phyloP scores from a whole-genome alignment of 768 basidiomycete species.

The Amylocystis lapponica region DNA sequence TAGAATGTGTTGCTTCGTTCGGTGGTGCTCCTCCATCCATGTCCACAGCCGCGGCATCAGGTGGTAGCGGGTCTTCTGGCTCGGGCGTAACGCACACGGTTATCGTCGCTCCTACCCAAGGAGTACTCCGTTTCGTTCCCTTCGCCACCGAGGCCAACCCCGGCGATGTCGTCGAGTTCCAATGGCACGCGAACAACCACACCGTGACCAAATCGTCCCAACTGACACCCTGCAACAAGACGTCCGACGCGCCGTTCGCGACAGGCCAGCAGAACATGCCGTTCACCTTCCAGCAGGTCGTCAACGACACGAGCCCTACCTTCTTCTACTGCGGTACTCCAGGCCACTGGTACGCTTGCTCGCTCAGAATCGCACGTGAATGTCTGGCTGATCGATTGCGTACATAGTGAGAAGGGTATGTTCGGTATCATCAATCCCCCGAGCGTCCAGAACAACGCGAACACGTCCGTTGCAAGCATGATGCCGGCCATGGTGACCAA shows the following conservation, averaged over 20 bases:
- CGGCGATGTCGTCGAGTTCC: constrained; percentile 71
- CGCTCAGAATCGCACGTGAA: no score
- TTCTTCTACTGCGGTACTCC: constrained; percentile 74
- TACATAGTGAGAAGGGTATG: constrained; percentile 60
- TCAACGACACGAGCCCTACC: constrained; percentile 68
- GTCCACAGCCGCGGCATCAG: constrained; percentile 12
- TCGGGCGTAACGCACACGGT: constrained; percentile 65
- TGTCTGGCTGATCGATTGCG: not conserved
- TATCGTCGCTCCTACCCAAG: constrained; percentile 72
- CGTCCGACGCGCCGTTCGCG: constrained; percentile 49
- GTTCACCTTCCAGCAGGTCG: constrained; percentile 64
- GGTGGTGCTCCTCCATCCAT: constrained; percentile 32
- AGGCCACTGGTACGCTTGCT: constrained; percentile 54
- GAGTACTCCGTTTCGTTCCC: constrained; percentile 70
- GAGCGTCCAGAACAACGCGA: constrained; percentile 36
- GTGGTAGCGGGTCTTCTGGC: constrained; percentile 34
- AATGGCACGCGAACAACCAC: constrained; percentile 76
- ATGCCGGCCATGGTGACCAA: constrained; percentile 36
- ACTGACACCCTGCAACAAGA: constrained; percentile 70
- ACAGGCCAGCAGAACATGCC: constrained; percentile 58
- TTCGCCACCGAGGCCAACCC: constrained; percentile 71
- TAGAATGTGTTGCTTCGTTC: constrained; percentile 65
- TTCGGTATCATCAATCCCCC: constrained; percentile 75
- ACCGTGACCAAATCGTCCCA: constrained; percentile 77
- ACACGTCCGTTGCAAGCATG: constrained; percentile 47